Percentiles rank a stretch among this genome's conserved stretches.
phyloP scores from a whole-genome alignment of 805 yeast genomes.

The Candida patagonica region DNA sequence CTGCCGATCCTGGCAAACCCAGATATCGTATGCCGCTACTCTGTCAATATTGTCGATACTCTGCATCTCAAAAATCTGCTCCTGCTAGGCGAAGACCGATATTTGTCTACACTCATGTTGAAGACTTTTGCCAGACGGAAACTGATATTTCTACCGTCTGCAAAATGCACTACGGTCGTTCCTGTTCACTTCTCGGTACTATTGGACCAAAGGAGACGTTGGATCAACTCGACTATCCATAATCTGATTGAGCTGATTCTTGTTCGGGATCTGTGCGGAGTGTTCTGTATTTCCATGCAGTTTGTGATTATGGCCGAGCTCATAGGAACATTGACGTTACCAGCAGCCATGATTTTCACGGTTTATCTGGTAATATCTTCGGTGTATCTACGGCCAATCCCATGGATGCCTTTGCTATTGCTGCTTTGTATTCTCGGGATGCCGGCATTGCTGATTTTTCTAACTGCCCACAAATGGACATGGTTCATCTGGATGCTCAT shows the following conservation, averaged over 20 bases:
- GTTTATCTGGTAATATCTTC: conserved; percentile 68
- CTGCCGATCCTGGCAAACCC: conserved; percentile 91
- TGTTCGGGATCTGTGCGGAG: conserved; percentile 85
- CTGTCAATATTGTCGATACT: conserved; percentile 76
- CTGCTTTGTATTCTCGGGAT: conserved; percentile 74
- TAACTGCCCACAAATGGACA: conserved; percentile 61
- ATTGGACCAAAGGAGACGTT: conserved; percentile 88
- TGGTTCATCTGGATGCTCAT: conserved; percentile 73
- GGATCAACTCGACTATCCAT: conserved; percentile 94
- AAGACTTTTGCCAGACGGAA: conserved; percentile 83
- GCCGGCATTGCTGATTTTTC: conserved; percentile 72
- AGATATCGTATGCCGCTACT: conserved; percentile 84
- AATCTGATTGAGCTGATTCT: conserved; percentile 79
- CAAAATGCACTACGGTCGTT: conserved; percentile 87
- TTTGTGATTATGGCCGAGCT: conserved; percentile 78
- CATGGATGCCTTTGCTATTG: conserved; percentile 63
- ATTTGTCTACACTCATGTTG: conserved; percentile 76
- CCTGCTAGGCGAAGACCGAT: conserved; percentile 86
- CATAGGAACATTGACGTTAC: conserved; percentile 79
- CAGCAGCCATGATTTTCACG: conserved; percentile 80
- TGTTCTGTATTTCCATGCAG: conserved; percentile 92
- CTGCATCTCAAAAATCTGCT: conserved; percentile 81
- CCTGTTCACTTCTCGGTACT: conserved; percentile 73
- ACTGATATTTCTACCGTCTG: conserved; percentile 79
- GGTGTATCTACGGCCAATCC: conserved; percentile 64